Base-by-base conservation (phyloP, 148 eudicot species). In the Amaranthus palmeri region DNA sequence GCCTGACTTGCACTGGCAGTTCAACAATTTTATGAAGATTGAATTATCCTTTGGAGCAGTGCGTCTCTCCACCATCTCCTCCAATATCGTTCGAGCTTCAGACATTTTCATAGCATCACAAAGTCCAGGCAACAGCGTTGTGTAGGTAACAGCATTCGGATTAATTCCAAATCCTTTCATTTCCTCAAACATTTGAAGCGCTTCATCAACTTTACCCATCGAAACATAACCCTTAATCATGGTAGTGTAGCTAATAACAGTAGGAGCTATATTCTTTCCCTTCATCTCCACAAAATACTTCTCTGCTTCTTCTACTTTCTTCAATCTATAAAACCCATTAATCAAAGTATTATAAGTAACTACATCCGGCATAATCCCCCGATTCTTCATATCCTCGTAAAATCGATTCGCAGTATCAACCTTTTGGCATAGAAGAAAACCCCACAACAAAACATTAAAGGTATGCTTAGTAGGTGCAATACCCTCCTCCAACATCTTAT, bases 261-360 rank as follows among this genome's bases (percentile, higher is more conserved):
- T 85, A 9, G 97, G 98, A 72, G 82, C 85, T 65, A 93, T 86
- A 66, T 85, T 85, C 72, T 79, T 93, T 6, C 85, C 96, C 77
- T 93, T 93, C 96, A 93, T 91, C 87, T 93, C 97, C 61, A 81
- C 85, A 74, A 93, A 91, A 59, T 72, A 83, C 68, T 86, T 91
- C 83, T 93, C 98, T 0, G 92, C 96, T 74, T 93, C 97, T 55
- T 91, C 97, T 46, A 89, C 61, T 43, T 91, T 91, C 58, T 85
- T 82, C 51, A 84, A 81, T 73, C 97, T 74, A 80, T 72, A 67
- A 79, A 69, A 87, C 75, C 98, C 98, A 75, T 89, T 86, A 45
- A 93, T 87, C 89, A 93, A 70, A 0, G 91, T 91, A 68, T 93
- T 93, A 79, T 91, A 93, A 5, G 98, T 93, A 68, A 93, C 91